Evolutionary conservation across 768 basidiomycete species (phyloP).

Genomic region (Lenzites betulinus): DNA sequence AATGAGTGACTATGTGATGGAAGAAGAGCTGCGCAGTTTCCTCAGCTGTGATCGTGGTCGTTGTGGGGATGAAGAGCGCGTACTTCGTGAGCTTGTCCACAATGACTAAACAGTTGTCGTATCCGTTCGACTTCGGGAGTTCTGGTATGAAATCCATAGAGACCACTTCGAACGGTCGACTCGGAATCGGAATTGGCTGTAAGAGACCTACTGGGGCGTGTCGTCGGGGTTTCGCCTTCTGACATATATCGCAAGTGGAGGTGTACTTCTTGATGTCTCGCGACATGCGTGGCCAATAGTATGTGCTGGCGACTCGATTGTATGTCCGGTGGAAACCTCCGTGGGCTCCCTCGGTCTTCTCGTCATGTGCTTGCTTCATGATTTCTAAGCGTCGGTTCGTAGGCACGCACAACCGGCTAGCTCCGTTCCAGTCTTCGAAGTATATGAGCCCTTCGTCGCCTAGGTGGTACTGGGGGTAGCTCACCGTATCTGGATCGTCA

Average conservation of each 20-base stretch:
- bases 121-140: slow-evolving; percentile 1
- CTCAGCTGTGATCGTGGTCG: not conserved
- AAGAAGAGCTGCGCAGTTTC: slow-evolving; percentile 8
- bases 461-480: not conserved
- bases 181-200: slow-evolving; percentile 5
- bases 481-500: not conserved
- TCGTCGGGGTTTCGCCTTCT: slow-evolving; percentile 10
- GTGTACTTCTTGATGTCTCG: slow-evolving; percentile 5
- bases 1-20: slow-evolving; percentile 11
- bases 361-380: not conserved
- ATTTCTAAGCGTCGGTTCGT: not conserved
- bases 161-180: slow-evolving; percentile 7
- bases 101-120: slow-evolving; percentile 10
- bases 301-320: not conserved
- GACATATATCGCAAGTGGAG: slow-evolving; percentile 9
- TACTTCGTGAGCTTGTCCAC: slow-evolving; percentile 19
- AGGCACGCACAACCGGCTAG: not conserved
- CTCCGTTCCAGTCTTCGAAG: slow-evolving; percentile 8
- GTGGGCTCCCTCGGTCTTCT: slow-evolving; percentile 1
- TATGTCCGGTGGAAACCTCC: not conserved
- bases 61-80: slow-evolving; percentile 11
- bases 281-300: slow-evolving; percentile 4
- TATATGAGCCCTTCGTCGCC: too few relatives aligned
- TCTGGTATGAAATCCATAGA: slow-evolving; percentile 8
- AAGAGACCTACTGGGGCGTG: slow-evolving; percentile 6